These are phyloP conservation scores for Quercus wislizeni DNA, from an alignment of 306 rosid genomes.

Conservation along the genomic window DNA sequence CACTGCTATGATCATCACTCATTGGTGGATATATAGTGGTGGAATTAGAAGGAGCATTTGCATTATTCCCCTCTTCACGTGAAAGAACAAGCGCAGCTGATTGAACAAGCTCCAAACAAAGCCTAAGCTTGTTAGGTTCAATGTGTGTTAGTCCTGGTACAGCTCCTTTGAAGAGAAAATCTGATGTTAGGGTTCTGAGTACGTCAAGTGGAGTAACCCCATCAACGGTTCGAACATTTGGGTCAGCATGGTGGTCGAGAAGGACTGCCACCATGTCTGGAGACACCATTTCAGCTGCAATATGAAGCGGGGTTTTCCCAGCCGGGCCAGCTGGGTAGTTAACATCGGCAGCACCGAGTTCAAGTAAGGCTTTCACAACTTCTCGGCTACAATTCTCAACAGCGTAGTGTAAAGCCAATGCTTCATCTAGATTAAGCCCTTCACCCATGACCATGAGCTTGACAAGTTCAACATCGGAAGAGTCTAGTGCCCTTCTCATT, in stretches of 20 bases:
- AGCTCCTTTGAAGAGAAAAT: constrained; percentile 95
- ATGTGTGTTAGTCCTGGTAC: constrained; percentile 91
- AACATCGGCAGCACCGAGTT: constrained; percentile 92
- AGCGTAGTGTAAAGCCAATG: constrained; percentile 81
- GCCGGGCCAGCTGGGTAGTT: constrained; percentile 77
- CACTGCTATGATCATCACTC: constrained; percentile 56
- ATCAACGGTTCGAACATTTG: constrained; percentile 76
- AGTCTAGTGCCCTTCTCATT: constrained; percentile 86
- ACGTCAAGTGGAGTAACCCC: constrained; percentile 84
- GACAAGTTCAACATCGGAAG: constrained; percentile 91
- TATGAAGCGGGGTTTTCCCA: constrained; percentile 81
- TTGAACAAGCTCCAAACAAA: constrained; percentile 91
- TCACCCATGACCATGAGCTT: constrained; percentile 99
- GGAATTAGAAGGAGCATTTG: constrained; percentile 43
- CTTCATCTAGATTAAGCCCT: constrained; percentile 90
- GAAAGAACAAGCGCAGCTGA: constrained; percentile 94
- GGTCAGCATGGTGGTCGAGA: constrained; percentile 98
- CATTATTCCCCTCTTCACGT: constrained; percentile 71
- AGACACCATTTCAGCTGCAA: constrained; percentile 89
- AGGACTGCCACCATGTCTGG: constrained; percentile 98
- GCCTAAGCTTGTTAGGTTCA: constrained; percentile 88
- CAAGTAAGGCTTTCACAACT: constrained; percentile 84
- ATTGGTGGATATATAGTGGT: constrained; percentile 58
- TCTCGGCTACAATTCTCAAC: constrained; percentile 94
- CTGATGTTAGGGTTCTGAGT: constrained; percentile 97